Evolutionary conservation across 768 basidiomycete species (phyloP).

Genomic region (Tricholoma bakamatsutake): DNA sequence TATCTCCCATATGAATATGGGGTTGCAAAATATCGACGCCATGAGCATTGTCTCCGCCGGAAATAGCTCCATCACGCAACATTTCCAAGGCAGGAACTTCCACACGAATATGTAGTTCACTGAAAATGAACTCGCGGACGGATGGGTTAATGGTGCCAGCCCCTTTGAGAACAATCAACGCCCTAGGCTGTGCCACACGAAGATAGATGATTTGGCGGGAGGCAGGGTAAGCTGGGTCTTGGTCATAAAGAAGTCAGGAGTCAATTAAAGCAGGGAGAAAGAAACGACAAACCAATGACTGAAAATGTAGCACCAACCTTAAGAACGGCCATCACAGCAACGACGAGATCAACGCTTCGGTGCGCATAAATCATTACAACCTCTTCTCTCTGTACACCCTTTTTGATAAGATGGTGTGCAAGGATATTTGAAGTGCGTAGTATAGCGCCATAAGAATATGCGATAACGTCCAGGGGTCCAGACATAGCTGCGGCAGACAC

Average conservation of each 20-base stretch:
- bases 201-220: constrained; percentile 91
- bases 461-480: constrained; percentile 44
- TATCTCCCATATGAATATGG: constrained; percentile 49
- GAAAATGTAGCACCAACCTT: constrained; percentile 97
- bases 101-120: constrained; percentile 78
- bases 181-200: constrained; percentile 87
- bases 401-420: constrained; percentile 81
- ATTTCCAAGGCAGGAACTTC: constrained; percentile 89
- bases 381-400: constrained; percentile 86
- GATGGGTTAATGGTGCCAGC: constrained; percentile 76
- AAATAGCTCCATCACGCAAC: constrained; percentile 51
- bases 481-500: constrained; percentile 37
- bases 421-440: constrained; percentile 83
- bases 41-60: constrained; percentile 48
- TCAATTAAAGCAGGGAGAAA: not conserved
- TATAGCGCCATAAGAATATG: constrained; percentile 77
- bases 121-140: constrained; percentile 77
- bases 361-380: constrained; percentile 98
- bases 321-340: constrained; percentile 94
- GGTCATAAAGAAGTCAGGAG: not conserved
- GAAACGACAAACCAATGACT: constrained; percentile 72
- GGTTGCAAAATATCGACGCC: constrained; percentile 56
- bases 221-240: constrained; percentile 96
- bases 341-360: constrained; percentile 91
- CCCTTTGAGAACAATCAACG: constrained; percentile 83